Evolutionary conservation across 768 basidiomycete genomes (phyloP).

Genomic region (Lenzites betulinus): DNA sequence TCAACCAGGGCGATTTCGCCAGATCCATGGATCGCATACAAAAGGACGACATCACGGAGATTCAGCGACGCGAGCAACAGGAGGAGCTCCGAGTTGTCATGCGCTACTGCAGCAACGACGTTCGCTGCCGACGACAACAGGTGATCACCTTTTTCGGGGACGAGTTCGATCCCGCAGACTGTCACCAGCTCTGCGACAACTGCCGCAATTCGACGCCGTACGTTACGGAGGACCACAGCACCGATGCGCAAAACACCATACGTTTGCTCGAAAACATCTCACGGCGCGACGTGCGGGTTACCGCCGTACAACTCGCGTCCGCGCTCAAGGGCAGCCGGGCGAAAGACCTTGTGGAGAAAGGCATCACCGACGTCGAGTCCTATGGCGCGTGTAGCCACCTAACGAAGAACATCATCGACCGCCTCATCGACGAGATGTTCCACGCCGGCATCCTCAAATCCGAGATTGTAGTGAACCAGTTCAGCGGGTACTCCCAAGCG

Average conservation of each 20-base stretch:
- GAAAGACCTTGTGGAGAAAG: slow-evolving; percentile 46
- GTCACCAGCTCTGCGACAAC: slow-evolving; percentile 79
- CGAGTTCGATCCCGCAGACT: slow-evolving; percentile 65
- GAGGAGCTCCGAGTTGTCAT: slow-evolving; percentile 68
- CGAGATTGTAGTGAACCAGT: not conserved
- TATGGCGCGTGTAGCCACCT: slow-evolving; percentile 59
- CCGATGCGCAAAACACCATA: slow-evolving; percentile 19
- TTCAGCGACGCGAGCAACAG: slow-evolving; percentile 60
- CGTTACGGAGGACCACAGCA: slow-evolving; percentile 28
- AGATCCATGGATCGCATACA: slow-evolving; percentile 62
- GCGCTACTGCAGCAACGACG: slow-evolving; percentile 77
- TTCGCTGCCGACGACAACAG: slow-evolving; percentile 85
- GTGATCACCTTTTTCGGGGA: slow-evolving; percentile 91
- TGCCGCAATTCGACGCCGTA: slow-evolving; percentile 51
- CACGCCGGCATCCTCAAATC: not conserved
- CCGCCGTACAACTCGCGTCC: slow-evolving; percentile 57
- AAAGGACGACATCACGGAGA: slow-evolving; percentile 41
- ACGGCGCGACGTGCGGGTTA: slow-evolving; percentile 37
- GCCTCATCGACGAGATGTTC: slow-evolving; percentile 23
- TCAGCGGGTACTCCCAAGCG: not conserved
- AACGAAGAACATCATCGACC: slow-evolving; percentile 57
- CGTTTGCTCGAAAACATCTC: not conserved
- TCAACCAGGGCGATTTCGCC: slow-evolving; percentile 57
- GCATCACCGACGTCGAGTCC: slow-evolving; percentile 46
- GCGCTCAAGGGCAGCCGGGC: slow-evolving; percentile 68